A percentile compares a stretch with the other conserved stretches of the same genome.
Conservation (phyloP, 306 rosid genomes). For the Chamaecrista fasciculata region DNA sequence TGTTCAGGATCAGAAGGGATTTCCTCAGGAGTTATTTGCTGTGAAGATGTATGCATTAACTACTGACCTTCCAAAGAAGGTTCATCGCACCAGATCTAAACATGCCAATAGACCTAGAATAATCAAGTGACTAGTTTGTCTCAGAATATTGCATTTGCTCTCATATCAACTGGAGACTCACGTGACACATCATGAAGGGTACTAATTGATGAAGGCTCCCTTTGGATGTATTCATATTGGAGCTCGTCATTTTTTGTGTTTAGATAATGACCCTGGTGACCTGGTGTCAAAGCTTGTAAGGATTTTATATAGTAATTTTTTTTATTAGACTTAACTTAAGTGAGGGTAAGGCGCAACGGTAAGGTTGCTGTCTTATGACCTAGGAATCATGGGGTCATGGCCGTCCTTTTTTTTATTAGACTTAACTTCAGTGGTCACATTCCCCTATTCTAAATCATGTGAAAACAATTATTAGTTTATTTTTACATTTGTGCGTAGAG, state of each 20-base stretch:
- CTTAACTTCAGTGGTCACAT: no score
- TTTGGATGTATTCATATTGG: neutral
- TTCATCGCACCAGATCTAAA: conserved; percentile 50
- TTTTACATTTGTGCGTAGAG: no score
- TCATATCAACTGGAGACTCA: neutral
- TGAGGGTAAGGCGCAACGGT: no score
- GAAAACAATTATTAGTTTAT: no score
- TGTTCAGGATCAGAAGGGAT: conserved; percentile 84
- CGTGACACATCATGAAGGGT: neutral
- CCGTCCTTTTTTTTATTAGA: no score
- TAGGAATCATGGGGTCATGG: no score
- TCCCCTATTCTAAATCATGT: no score
- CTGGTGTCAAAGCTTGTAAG: neutral
- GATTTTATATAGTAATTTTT: neutral
- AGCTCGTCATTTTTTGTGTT: neutral
- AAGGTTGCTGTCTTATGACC: no score
- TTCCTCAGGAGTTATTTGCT: conserved; percentile 69
- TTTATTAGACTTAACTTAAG: no score
- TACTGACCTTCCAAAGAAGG: conserved; percentile 64
- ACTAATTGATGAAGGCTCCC: neutral
- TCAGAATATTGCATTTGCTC: neutral
- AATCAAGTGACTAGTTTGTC: conserved; percentile 52
- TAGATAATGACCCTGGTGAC: no score
- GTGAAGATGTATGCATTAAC: conserved; percentile 93
- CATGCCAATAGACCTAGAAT: conserved; percentile 65